Conservation (phyloP, 768 basidiomycete genomes). For the Collybiopsis luxurians region DNA sequence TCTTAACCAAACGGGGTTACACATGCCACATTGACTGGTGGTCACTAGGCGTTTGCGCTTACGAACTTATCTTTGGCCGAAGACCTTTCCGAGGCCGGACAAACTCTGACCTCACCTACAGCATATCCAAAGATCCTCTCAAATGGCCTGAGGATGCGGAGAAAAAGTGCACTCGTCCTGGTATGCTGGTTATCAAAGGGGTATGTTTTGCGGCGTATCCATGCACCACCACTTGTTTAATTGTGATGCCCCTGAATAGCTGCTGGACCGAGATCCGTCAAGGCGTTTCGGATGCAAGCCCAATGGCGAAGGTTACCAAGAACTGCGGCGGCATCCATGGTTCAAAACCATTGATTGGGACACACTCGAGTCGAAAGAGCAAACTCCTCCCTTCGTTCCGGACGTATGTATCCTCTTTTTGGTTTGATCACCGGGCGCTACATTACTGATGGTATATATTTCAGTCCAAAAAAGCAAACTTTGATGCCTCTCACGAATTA, state of each 20-base stretch:
- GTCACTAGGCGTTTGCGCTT: constrained; percentile 92
- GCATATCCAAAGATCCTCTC: constrained; percentile 84
- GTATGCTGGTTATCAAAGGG: constrained; percentile 75
- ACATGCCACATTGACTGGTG: constrained; percentile 96
- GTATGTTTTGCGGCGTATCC: constrained; percentile 44
- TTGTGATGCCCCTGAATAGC: constrained; percentile 37
- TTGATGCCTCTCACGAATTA: constrained; percentile 97
- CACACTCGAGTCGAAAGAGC: constrained; percentile 72
- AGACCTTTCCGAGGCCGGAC: constrained; percentile 93
- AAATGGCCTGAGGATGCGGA: constrained; percentile 91
- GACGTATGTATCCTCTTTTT: constrained; percentile 53
- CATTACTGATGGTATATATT: too few species aligned
- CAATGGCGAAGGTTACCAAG: constrained; percentile 75
- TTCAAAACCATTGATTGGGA: constrained; percentile 89
- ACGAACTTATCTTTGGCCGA: constrained; percentile 88
- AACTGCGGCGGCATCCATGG: constrained; percentile 82
- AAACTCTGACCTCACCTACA: constrained; percentile 88
- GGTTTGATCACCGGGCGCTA: constrained; percentile 1
- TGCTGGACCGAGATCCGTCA: constrained; percentile 82
- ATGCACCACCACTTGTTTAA: constrained; percentile 4
- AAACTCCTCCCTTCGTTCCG: constrained; percentile 82
- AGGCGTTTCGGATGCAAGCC: constrained; percentile 83
- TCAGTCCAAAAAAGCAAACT: constrained; percentile 98
- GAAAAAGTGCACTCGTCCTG: constrained; percentile 70
- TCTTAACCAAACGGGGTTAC: constrained; percentile 91